Percentiles rank a stretch among this genome's conserved stretches.
phyloP scores from a whole-genome alignment of 306 rosid species.

The Aeschynomene evenia region DNA sequence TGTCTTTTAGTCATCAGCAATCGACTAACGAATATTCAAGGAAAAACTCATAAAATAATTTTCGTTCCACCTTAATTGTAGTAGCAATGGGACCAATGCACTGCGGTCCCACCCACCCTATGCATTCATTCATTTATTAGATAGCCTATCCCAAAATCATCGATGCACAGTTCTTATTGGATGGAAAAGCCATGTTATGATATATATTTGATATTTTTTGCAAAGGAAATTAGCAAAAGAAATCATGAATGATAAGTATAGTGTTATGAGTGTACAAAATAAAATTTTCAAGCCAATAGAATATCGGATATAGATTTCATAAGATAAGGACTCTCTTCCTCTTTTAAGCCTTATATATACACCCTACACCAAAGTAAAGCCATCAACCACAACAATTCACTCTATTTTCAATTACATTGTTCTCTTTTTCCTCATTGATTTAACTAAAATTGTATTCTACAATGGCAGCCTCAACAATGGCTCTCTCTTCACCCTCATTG shows the following conservation, averaged over 20 bases:
- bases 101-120: neutral
- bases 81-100: neutral
- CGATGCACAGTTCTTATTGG: conserved; percentile 10
- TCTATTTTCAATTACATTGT: neutral
- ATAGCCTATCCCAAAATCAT: conserved; percentile 19
- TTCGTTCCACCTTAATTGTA: neutral
- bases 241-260: neutral
- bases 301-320: neutral
- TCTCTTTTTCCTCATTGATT: neutral
- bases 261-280: neutral
- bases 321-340: neutral
- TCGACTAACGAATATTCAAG: no score
- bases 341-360: neutral
- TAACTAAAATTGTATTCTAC: neutral
- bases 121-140: neutral
- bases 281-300: conserved; percentile 4
- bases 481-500: conserved; percentile 24
- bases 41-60: no score
- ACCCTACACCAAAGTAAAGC: neutral
- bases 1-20: no score
- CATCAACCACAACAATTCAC: neutral
- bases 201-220: neutral
- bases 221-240: neutral
- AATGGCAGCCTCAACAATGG: conserved; percentile 35
- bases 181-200: neutral